Evolutionary conservation across 495 filamentous ascomycete species (phyloP), one percentile per base, ranked within the genome.

Genomic region (Pseudoneurospora amorphoporcata): DNA sequence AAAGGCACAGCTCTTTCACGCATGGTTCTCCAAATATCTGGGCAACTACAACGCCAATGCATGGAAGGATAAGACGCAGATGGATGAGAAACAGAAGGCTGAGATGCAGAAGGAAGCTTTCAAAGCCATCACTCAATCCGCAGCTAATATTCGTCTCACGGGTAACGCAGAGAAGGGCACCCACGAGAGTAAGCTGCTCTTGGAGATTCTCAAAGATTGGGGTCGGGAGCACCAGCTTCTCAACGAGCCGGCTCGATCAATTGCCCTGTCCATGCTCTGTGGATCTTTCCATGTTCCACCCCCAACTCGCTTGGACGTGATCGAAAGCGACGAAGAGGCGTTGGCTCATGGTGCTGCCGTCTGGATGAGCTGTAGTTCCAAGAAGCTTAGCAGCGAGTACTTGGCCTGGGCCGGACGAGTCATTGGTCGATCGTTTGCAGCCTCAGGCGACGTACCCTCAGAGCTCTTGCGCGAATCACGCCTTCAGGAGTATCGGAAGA

Each of bases 321-420:
- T 92, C 68, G 87, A 87, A 37, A 84, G 82, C 3, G 91, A 93
- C 76, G 80, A 86, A 35, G 84, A 89, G 19, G 88, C 92, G 5
- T 75, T 85, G n/a, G 75, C 78, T 3, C 90, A 89, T 75, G 87
- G 88, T 35, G 81, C 89, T 39, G 86, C 89, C 39, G 83, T 97
- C 3, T 94, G 90, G 88, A 88, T 91, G 75, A 93, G 89, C 32
- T 91, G 93, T 75, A 86, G 88, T 72, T 83, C 85, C 35, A 82
- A 85, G 45, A 81, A 84, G 10, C 84, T 90, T 39, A 90, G 90
- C 58, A 82, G 84, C 38, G 86, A 88, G 29, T 98, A 95, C 78
- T 81, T 92, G 14, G 81, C 92, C 4, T 99, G 95, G 95, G 92
- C 91, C 45, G 94, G 91, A 8, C 87, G 89, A 70, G 91, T 94